Base-by-base conservation (phyloP, 2,329 filamentous ascomycete species). In the Paracorniculantispora psalliotae region DNA sequence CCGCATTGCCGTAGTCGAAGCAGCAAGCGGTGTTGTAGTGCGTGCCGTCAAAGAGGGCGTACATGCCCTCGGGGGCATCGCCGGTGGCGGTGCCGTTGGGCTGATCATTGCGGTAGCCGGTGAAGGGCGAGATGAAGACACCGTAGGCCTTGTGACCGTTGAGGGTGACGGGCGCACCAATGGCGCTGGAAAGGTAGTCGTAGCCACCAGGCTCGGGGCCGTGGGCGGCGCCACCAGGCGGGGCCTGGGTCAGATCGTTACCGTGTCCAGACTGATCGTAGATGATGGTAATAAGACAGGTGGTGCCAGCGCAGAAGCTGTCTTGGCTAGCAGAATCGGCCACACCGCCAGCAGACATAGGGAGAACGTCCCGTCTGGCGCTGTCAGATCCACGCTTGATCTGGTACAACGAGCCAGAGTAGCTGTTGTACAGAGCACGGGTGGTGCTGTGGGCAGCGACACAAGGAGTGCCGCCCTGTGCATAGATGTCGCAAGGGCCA, bases 201-300 rank as follows among this genome's bases (percentile, higher is more conserved):
- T 79, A 81, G 46, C 83, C 83, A 65, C 79, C 76, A 28, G 74
- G 43, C 23, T 82, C 81, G 0, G 84, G 84, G 13, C 85, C 85
- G 0, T 66, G 71, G 64, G 82, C 85, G 26, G 75, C 82, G 1
- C 84, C 85, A 0, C 80, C 79, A 0, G 83, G 82, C 13, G 68
- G 67, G 2, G 85, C 86, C 62, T 83, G 83, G 0, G 80, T 85
- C 3, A 88, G 81, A 65, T 88, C 81, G 62, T 88, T 88, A 0
- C 77, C 77, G 1, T 71, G 71, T 55, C 84, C 84, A 15, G 85
- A 86, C 69, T 88, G 86, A 67, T 88, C 86, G 67, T 88, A 88
- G 55, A 87, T 86, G 64, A 83, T 77, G 0, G 79, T 80, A 67
- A 88, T 87, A 19, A 86, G 72, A 65, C 85, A 88, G 12, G 83